Percentiles rank a stretch among this genome's conserved stretches.
These are phyloP conservation scores for Candida tallmaniae DNA, from an alignment of 805 yeast species.

Conservation along the genomic window DNA sequence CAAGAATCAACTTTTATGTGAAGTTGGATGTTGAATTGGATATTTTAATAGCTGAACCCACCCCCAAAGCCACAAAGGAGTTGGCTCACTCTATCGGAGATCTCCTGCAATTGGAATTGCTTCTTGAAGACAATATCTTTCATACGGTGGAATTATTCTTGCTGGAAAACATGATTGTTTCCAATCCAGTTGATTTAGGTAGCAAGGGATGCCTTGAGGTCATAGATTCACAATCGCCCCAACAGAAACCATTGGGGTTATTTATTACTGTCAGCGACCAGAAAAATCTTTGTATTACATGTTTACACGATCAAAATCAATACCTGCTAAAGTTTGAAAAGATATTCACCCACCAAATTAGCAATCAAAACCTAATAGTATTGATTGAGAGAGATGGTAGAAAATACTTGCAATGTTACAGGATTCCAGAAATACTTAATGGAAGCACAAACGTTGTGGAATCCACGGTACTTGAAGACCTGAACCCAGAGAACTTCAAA, in stretches of 20 bases:
- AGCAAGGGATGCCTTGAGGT: too few species aligned
- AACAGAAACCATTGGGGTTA: too few species aligned
- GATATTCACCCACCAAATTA: constrained; percentile 1
- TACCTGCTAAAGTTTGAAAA: background rate
- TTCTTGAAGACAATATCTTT: background rate
- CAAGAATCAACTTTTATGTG: constrained; percentile 18
- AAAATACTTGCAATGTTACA: constrained; percentile 1
- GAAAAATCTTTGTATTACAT: too few species aligned
- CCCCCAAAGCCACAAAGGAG: too few species aligned
- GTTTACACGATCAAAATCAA: background rate
- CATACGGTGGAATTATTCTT: constrained; percentile 8
- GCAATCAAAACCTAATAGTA: constrained; percentile 1
- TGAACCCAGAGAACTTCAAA: constrained; percentile 17
- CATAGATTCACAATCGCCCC: too few species aligned
- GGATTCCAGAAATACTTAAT: constrained; percentile 1
- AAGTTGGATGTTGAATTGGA: constrained; percentile 2
- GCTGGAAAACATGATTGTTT: constrained; percentile 3
- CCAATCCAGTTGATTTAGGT: background rate
- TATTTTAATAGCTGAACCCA: constrained; percentile 1
- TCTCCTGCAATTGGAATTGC: too few species aligned
- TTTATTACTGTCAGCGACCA: too few species aligned
- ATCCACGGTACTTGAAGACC: background rate
- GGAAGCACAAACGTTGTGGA: background rate
- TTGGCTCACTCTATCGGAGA: too few species aligned
- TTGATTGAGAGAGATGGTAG: background rate